These are phyloP conservation scores for Tolypocladium endophyticum DNA, from an alignment of 2,329 filamentous ascomycete genomes.

Conservation along the genomic window DNA sequence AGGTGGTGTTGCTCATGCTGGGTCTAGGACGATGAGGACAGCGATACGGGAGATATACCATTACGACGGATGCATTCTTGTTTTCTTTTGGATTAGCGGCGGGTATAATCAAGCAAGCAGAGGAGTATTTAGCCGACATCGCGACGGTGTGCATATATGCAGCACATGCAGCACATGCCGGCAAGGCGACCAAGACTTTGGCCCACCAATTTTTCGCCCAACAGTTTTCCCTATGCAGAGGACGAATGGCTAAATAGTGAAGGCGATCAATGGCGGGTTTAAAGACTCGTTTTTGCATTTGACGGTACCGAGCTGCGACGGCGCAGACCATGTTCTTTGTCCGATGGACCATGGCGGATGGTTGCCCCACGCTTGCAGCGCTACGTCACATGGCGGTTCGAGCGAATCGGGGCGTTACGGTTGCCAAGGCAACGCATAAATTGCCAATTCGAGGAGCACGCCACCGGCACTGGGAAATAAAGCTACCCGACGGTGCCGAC, in stretches of 20 bases:
- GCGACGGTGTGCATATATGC: not conserved
- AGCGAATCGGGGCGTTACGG: no score
- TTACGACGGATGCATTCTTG: not conserved
- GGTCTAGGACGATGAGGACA: constrained; percentile 3
- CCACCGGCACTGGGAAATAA: not conserved
- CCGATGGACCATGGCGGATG: no score
- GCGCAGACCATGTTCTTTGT: not conserved
- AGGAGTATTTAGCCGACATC: not conserved
- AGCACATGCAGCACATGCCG: not conserved
- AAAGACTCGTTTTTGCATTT: not conserved
- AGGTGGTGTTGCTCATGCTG: constrained; percentile 15
- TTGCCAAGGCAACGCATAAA: not conserved
- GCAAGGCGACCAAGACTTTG: not conserved
- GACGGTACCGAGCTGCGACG: not conserved
- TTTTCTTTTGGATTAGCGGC: not conserved
- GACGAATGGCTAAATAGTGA: not conserved
- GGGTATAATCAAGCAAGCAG: not conserved
- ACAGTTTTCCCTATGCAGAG: no score
- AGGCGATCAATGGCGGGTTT: no score
- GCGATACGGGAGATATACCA: not conserved
- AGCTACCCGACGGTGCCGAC: no score
- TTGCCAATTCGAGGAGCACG: not conserved
- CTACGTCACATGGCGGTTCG: not conserved
- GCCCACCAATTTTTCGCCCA: no score
- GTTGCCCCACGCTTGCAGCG: not conserved